These are phyloP conservation scores for Epichloe brachyelytri DNA, from an alignment of 2,329 filamentous ascomycete species.

Conservation along the genomic window DNA sequence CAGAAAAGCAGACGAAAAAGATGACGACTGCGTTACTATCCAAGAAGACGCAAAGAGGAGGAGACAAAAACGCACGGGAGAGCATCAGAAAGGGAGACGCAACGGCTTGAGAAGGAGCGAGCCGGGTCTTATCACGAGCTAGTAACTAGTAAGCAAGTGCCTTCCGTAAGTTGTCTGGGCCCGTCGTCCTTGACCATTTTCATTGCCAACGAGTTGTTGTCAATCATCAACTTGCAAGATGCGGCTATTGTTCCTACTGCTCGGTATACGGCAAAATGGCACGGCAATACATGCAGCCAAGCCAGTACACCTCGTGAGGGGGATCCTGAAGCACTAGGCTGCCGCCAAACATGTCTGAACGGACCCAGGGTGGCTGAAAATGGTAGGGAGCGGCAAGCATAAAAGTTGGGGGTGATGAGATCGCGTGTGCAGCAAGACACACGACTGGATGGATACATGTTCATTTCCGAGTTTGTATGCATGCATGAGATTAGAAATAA, in stretches of 20 bases:
- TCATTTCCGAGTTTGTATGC: too few relatives aligned
- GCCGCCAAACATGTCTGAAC: slow-evolving; percentile 5
- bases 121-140: neutral
- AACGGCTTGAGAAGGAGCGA: neutral
- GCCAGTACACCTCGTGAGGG: too few relatives aligned
- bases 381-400: slow-evolving; percentile 3
- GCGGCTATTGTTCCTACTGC: neutral
- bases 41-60: neutral
- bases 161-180: neutral
- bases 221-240: neutral
- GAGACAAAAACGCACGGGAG: too few relatives aligned
- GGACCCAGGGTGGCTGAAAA: slow-evolving; percentile 1
- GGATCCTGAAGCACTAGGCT: slow-evolving; percentile 9
- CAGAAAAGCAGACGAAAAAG: too few relatives aligned
- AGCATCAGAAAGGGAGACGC: neutral
- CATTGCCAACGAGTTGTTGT: too few relatives aligned
- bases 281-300: neutral
- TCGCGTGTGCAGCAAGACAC: too few relatives aligned
- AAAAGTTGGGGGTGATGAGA: too few relatives aligned
- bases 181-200: too few relatives aligned
- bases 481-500: too few relatives aligned
- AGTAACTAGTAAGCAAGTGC: neutral
- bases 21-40: neutral
- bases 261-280: neutral
- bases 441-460: too few relatives aligned